Conservation (phyloP, 306 rosid species). For the Ceratonia siliqua region DNA sequence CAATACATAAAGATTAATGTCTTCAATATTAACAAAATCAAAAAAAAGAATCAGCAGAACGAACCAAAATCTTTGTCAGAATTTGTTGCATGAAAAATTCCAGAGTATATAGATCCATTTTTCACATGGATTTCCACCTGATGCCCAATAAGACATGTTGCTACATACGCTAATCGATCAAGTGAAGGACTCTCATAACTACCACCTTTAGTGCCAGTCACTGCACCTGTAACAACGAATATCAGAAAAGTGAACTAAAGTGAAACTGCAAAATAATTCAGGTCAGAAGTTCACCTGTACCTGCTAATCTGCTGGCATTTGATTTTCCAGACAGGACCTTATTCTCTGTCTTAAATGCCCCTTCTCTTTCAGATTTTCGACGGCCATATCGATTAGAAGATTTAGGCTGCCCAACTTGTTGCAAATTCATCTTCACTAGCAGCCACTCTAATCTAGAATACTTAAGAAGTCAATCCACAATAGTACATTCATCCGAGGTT, state of each 20-base stretch:
- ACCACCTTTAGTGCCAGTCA: slow-evolving; percentile 57
- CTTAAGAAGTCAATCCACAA: slow-evolving; percentile 26
- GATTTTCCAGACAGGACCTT: slow-evolving; percentile 64
- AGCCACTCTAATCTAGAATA: slow-evolving; percentile 47
- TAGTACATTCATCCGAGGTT: slow-evolving; percentile 7
- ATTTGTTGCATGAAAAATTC: slow-evolving; percentile 83
- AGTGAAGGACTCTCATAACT: slow-evolving; percentile 62
- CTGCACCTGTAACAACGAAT: slow-evolving; percentile 42
- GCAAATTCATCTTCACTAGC: slow-evolving; percentile 69
- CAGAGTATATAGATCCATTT: slow-evolving; percentile 79
- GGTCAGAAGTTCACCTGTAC: slow-evolving; percentile 47
- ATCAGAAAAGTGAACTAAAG: slow-evolving; percentile 27
- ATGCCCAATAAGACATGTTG: slow-evolving; percentile 78
- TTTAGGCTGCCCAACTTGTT: slow-evolving; percentile 62
- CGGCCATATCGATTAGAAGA: slow-evolving; percentile 81
- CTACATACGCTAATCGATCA: slow-evolving; percentile 68
- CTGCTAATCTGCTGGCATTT: slow-evolving; percentile 56
- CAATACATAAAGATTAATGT: not conserved
- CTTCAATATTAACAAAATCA: slow-evolving; percentile 23
- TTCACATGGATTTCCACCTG: slow-evolving; percentile 87
- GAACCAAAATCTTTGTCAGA: slow-evolving; percentile 84
- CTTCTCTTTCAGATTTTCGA: slow-evolving; percentile 76
- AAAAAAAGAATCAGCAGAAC: slow-evolving; percentile 23
- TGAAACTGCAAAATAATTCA: slow-evolving; percentile 25
- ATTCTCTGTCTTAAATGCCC: slow-evolving; percentile 57